These are phyloP conservation scores for Mercurialis annua DNA, from an alignment of 345 rosid species.

Conservation along the genomic window DNA sequence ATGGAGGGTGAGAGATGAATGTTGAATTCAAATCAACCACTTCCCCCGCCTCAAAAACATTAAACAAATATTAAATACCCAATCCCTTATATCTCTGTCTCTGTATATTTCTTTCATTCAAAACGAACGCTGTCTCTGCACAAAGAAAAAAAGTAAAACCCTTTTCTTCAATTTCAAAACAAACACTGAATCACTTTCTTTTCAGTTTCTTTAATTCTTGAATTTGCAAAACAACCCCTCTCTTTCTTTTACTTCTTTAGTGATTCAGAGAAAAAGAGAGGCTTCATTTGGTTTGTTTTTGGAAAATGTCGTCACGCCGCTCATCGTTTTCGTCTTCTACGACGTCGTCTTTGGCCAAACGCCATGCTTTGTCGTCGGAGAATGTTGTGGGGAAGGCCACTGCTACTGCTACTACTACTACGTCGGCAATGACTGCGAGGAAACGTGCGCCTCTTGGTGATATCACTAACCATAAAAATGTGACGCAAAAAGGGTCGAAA, in stretches of 20 bases:
- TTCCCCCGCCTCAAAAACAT: constrained; percentile 13
- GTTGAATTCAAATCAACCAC: constrained; percentile 13
- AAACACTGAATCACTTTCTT: too few relatives aligned
- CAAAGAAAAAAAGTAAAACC: not conserved
- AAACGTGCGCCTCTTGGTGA: constrained; percentile 77
- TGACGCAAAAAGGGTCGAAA: constrained; percentile 30
- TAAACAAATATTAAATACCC: constrained; percentile 8
- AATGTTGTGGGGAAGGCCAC: constrained; percentile 35
- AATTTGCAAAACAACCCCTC: not conserved
- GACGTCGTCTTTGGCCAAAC: constrained; percentile 49
- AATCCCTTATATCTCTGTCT: constrained; percentile 1
- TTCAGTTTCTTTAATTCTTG: not conserved
- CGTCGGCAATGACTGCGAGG: constrained; percentile 37
- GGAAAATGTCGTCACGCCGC: constrained; percentile 35
- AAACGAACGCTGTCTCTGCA: not conserved
- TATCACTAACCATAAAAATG: constrained; percentile 58
- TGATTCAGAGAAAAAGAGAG: not conserved
- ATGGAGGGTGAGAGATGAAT: constrained; percentile 7
- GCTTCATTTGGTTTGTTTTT: not conserved
- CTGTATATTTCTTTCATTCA: too few relatives aligned
- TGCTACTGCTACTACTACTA: constrained; percentile 33
- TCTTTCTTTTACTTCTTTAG: not conserved
- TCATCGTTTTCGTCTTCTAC: constrained; percentile 45
- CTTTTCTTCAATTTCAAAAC: not conserved
- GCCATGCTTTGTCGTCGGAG: constrained; percentile 45